Evolutionary conservation across 2,329 filamentous ascomycete species (phyloP), one percentile per base, ranked within the genome.

Genomic region (Ceratocystis ficicola): DNA sequence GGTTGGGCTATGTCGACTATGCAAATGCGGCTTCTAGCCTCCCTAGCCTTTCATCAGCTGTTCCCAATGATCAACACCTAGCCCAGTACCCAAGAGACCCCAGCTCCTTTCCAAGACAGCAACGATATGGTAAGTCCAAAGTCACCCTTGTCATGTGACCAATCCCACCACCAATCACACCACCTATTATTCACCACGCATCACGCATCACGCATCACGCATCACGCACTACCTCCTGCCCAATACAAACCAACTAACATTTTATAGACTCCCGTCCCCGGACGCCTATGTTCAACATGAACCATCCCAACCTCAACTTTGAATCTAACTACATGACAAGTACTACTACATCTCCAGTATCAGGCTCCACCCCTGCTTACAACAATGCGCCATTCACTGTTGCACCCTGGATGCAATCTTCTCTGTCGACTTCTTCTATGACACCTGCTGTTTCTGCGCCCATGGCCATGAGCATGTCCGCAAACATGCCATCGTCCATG

Each of bases 401-500:
- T 17, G 28, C 28, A 8, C 55, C 55, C 17, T 59, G 55, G 55
- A 59, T 59, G 55, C 55, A 59, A n/a, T 36, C 55, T 28, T 30
- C 55, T 7, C 28, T 59, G 55, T 59, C 55, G 12, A 52, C 60
- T 7, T 44, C 22, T 41, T 22, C 30, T 17, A 25, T 44, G 61
- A 25, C 61, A 8, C 44, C 30, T 6, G 61, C 44, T 32, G 61
- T 48, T 20, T 63, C 61, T 12, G 61, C 25, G 2, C 46, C 61
- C 17, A 63, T 63, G 41, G 28, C 41, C 3, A 48, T 48, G 6
- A 46, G 30, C 41, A 48, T 48, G 25, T 15, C 30, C 20, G 10
- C 46, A 22, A 63, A 41, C 30, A 28, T 30, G 22, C 61, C 61
- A 5, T 30, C 61, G 20, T 50, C 61, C 44, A 63, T 63, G 44